phyloP scores from a whole-genome alignment of 2,329 filamentous ascomycete genomes.

The Penicillium sclerotigenum region DNA sequence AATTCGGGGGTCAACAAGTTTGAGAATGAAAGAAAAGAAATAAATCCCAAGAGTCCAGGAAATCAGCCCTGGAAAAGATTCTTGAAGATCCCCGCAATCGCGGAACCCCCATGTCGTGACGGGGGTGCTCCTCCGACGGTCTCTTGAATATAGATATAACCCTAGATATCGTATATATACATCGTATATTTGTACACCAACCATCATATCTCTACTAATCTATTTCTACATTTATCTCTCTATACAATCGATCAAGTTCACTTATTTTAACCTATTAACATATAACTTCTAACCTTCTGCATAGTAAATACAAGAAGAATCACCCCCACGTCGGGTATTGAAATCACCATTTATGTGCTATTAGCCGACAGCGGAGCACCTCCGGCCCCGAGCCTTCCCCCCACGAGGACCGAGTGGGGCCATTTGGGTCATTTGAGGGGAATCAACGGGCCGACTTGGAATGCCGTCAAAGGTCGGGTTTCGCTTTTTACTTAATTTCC shows the following conservation, averaged over 20 bases:
- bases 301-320: not conserved
- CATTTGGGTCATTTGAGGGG: constrained; percentile 7
- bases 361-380: constrained; percentile 23
- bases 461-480: constrained; percentile 7
- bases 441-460: not conserved
- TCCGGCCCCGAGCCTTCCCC: constrained; percentile 16
- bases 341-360: constrained; percentile 1
- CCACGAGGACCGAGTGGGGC: constrained; percentile 11
- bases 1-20: not conserved
- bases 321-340: constrained; percentile 20
- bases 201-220: not conserved
- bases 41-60: not conserved
- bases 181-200: not conserved
- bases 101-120: not conserved
- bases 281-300: not conserved
- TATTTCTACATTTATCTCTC: not conserved
- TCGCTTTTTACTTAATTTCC: not conserved
- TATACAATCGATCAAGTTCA: not conserved
- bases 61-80: not conserved
- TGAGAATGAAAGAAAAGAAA: not conserved
- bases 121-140: not conserved
- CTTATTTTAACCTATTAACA: not conserved
- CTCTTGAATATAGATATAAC: not conserved
- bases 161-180: not conserved
- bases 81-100: constrained; percentile 5